Conservation (phyloP, 2,329 filamentous ascomycete species). For the Dactylellina parvicollis region DNA sequence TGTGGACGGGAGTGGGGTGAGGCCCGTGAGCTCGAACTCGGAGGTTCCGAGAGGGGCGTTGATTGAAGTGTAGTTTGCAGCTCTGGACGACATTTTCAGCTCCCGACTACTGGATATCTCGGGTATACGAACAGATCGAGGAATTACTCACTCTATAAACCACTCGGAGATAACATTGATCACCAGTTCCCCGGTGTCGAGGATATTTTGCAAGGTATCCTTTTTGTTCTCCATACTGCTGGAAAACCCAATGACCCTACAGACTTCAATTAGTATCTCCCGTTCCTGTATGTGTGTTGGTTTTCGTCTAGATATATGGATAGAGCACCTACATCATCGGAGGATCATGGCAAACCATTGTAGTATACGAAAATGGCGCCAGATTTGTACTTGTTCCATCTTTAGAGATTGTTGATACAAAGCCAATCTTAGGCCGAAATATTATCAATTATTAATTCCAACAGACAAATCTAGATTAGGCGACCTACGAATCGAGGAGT, state of each 20-base stretch:
- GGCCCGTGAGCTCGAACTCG: constrained; percentile 81
- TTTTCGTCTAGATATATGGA: constrained; percentile 60
- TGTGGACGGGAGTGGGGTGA: constrained; percentile 74
- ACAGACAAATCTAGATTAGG: no score
- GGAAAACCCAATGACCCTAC: constrained; percentile 66
- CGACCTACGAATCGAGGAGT: constrained; percentile 81
- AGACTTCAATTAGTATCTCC: constrained; percentile 18
- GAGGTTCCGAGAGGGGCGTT: constrained; percentile 79
- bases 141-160: constrained; percentile 71
- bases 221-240: constrained; percentile 72
- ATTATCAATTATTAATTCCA: neutral
- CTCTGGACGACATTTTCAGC: constrained; percentile 60
- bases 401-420: constrained; percentile 68
- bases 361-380: constrained; percentile 87
- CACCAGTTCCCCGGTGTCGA: constrained; percentile 77
- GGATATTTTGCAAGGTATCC: constrained; percentile 79
- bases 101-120: neutral
- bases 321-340: constrained; percentile 72
- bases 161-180: constrained; percentile 89
- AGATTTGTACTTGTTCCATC: constrained; percentile 78
- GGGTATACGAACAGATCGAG: neutral
- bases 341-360: constrained; percentile 84
- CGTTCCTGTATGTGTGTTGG: constrained; percentile 64
- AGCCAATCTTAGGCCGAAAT: constrained; percentile 62
- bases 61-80: constrained; percentile 81